Percentiles rank a stretch among this genome's conserved stretches.
These are phyloP conservation scores for Lepidium sativum DNA, from an alignment of 345 rosid species.

Conservation along the genomic window DNA sequence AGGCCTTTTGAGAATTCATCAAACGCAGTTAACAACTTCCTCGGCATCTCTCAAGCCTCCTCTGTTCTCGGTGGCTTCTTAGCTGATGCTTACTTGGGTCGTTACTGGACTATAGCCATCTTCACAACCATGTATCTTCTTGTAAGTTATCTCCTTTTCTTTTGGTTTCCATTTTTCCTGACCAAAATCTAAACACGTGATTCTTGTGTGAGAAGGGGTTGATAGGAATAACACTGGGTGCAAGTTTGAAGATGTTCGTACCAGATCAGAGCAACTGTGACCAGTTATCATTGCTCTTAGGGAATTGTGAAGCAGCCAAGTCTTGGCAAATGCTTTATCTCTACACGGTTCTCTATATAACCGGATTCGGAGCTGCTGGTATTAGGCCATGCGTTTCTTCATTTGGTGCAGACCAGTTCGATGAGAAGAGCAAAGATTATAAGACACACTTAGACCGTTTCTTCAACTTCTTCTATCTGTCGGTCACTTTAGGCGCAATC, in stretches of 20 bases:
- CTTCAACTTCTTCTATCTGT: slow-evolving; percentile 90
- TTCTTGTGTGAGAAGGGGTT: slow-evolving; percentile 46
- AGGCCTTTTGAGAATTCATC: slow-evolving; percentile 75
- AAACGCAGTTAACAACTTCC: slow-evolving; percentile 79
- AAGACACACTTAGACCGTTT: slow-evolving; percentile 77
- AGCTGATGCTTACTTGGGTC: slow-evolving; percentile 92
- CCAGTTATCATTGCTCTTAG: slow-evolving; percentile 55
- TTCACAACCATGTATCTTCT: slow-evolving; percentile 81
- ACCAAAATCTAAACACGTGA: background rate
- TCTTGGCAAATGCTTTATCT: slow-evolving; percentile 83
- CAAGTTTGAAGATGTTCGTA: slow-evolving; percentile 43
- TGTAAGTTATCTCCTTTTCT: slow-evolving; percentile 28
- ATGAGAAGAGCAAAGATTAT: slow-evolving; percentile 64
- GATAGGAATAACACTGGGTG: slow-evolving; percentile 78
- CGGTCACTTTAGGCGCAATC: slow-evolving; percentile 76
- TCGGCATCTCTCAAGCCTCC: slow-evolving; percentile 86
- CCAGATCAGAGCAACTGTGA: slow-evolving; percentile 67
- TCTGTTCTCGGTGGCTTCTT: slow-evolving; percentile 89
- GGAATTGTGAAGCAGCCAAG: slow-evolving; percentile 63
- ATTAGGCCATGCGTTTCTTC: slow-evolving; percentile 96
- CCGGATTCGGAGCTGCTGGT: slow-evolving; percentile 89
- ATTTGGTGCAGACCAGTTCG: slow-evolving; percentile 95
- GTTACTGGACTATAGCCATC: slow-evolving; percentile 89
- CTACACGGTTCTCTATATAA: slow-evolving; percentile 60
- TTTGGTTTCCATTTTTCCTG: background rate